A percentile compares a stretch with the other conserved stretches of the same genome.
Conservation (phyloP, 768 basidiomycete genomes). For the Myochromella boudieri region DNA sequence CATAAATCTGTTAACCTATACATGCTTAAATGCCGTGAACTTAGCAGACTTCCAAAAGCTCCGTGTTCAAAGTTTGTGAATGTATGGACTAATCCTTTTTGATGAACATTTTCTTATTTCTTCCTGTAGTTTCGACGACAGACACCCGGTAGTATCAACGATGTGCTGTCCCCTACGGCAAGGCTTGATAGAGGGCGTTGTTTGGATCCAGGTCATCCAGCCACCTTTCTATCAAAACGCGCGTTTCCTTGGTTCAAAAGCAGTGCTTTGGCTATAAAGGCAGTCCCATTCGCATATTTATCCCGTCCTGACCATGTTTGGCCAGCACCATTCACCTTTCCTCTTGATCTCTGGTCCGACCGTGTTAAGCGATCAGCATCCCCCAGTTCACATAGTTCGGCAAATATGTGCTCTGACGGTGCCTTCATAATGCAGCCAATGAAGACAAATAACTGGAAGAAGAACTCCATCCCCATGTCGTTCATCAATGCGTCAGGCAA, state of each 20-base stretch:
- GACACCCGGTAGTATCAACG: constrained; percentile 34
- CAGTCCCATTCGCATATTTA: constrained; percentile 31
- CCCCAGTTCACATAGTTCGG: too few species aligned
- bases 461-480: constrained; percentile 35
- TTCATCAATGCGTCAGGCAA: constrained; percentile 33
- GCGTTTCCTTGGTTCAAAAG: constrained; percentile 16
- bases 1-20: too few species aligned
- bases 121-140: constrained; percentile 37
- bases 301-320: constrained; percentile 18
- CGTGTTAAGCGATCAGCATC: constrained; percentile 12
- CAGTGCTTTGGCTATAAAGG: constrained; percentile 23
- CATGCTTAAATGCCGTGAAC: constrained; percentile 30
- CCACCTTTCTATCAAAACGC: neutral
- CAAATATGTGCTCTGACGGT: constrained; percentile 2
- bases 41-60: constrained; percentile 32
- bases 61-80: constrained; percentile 32
- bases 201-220: constrained; percentile 32
- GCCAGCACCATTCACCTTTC: constrained; percentile 20
- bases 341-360: constrained; percentile 20
- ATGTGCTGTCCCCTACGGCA: constrained; percentile 12
- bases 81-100: constrained; percentile 22
- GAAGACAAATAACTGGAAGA: constrained; percentile 18
- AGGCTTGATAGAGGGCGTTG: neutral
- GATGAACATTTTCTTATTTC: neutral
- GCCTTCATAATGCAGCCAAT: constrained; percentile 13